Evolutionary conservation across 768 basidiomycete genomes (phyloP).

Genomic region (Termitomyces sp.): DNA sequence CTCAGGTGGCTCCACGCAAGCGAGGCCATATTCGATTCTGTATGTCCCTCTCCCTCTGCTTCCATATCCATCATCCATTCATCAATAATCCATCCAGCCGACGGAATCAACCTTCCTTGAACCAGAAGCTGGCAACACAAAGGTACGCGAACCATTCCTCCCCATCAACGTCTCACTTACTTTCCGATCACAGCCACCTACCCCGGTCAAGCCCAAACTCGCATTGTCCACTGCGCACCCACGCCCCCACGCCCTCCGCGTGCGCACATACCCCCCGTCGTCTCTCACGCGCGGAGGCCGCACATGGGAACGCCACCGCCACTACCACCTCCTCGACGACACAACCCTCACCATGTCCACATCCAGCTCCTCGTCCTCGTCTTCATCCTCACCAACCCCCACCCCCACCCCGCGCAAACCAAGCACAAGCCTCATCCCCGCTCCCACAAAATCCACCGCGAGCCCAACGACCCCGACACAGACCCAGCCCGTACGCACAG

Average conservation of each 20-base stretch:
- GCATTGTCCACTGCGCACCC: neutral
- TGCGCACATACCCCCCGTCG: neutral
- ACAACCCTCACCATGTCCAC: neutral
- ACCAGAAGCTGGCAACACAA: neutral
- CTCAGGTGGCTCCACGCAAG: constrained; percentile 50
- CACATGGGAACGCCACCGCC: neutral
- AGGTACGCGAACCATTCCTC: constrained; percentile 1
- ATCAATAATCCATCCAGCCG: neutral
- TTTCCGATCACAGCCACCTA: constrained; percentile 1
- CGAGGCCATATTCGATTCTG: constrained; percentile 18
- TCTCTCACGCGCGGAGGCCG: too few relatives aligned
- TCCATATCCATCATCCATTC: neutral
- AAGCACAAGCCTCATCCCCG: constrained; percentile 12
- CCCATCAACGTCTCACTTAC: too few relatives aligned
- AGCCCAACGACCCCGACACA: constrained; percentile 9
- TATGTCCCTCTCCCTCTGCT: neutral
- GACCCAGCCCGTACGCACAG: constrained; percentile 16
- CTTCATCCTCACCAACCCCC: constrained; percentile 2
- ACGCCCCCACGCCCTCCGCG: neutral
- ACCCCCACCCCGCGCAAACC: constrained; percentile 6
- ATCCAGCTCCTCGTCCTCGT: constrained; percentile 4
- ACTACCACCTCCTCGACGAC: constrained; percentile 5
- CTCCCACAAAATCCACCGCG: constrained; percentile 1
- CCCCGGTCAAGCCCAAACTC: neutral
- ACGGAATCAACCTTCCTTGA: neutral